phyloP scores from a whole-genome alignment of 2,329 filamentous ascomycete species.

The Fusarium goolgardi region DNA sequence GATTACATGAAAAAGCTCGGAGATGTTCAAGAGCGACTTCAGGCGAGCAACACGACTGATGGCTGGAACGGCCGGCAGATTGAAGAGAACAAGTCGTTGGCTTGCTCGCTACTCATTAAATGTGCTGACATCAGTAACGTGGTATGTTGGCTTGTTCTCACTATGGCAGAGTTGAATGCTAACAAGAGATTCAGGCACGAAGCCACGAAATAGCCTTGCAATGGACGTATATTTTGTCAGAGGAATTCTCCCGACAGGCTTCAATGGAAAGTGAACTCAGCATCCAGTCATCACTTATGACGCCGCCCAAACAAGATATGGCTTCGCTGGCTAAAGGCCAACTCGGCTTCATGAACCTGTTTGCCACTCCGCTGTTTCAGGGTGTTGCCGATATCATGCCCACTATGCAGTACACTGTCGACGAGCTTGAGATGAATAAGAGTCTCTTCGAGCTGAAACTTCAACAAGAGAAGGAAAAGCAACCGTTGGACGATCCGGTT shows the following conservation, averaged over 20 bases:
- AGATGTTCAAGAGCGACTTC: constrained; percentile 82
- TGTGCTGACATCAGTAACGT: constrained; percentile 99
- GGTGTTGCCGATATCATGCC: constrained; percentile 89
- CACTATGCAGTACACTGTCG: constrained; percentile 83
- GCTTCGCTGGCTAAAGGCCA: constrained; percentile 87
- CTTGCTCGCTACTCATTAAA: constrained; percentile 95
- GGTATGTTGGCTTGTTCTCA: constrained; percentile 64
- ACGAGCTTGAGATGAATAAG: constrained; percentile 84
- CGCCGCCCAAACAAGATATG: constrained; percentile 84
- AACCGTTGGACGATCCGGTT: constrained; percentile 53
- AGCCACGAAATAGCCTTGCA: constrained; percentile 82
- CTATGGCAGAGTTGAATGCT: constrained; percentile 6
- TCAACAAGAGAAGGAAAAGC: constrained; percentile 68
- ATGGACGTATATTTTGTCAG: constrained; percentile 95
- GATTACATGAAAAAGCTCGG: constrained; percentile 93
- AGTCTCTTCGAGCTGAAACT: constrained; percentile 77
- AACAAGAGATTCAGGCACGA: constrained; percentile 71
- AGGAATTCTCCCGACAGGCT: constrained; percentile 93
- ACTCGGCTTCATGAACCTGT: constrained; percentile 96
- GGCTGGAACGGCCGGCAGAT: constrained; percentile 81
- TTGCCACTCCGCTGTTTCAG: constrained; percentile 91
- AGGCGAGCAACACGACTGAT: constrained; percentile 72
- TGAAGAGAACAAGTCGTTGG: constrained; percentile 80
- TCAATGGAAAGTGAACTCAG: constrained; percentile 90
- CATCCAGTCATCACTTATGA: constrained; percentile 88